Evolutionary conservation across 257 asterid species (phyloP).

Genomic region (Buddleja alternifolia): DNA sequence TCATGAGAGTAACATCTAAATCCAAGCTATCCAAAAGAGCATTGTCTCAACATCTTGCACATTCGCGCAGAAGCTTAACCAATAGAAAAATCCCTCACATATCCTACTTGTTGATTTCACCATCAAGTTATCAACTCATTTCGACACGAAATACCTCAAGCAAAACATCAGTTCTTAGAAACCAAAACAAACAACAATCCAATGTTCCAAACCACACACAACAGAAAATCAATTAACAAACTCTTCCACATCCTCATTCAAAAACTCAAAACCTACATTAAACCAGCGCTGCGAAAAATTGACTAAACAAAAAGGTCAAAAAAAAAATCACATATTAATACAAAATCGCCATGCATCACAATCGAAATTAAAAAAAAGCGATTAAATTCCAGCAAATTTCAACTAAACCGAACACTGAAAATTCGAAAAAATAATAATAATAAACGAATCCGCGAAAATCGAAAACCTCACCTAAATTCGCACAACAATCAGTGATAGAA

Average conservation of each 20-base stretch:
- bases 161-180: background rate
- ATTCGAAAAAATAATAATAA: background rate
- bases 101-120: background rate
- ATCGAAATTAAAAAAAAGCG: background rate
- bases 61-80: constrained; percentile 18
- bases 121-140: background rate
- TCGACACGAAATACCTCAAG: constrained; percentile 23
- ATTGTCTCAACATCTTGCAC: background rate
- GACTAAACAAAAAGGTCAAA: background rate
- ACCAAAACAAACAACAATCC: background rate
- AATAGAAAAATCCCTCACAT: background rate
- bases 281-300: too few relatives aligned
- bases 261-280: background rate
- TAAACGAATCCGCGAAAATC: constrained; percentile 15
- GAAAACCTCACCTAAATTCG: constrained; percentile 46
- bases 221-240: background rate
- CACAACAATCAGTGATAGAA: constrained; percentile 26
- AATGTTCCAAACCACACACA: background rate
- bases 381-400: background rate
- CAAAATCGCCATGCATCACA: constrained; percentile 18
- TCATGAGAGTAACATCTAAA: background rate
- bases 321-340: background rate
- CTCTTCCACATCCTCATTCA: background rate
- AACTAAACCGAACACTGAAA: background rate
- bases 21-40: background rate